A percentile compares a stretch with the other conserved stretches of the same genome.
These are phyloP conservation scores for Fusarium pseudonygamai DNA, from an alignment of 2,329 filamentous ascomycete species.

Conservation along the genomic window DNA sequence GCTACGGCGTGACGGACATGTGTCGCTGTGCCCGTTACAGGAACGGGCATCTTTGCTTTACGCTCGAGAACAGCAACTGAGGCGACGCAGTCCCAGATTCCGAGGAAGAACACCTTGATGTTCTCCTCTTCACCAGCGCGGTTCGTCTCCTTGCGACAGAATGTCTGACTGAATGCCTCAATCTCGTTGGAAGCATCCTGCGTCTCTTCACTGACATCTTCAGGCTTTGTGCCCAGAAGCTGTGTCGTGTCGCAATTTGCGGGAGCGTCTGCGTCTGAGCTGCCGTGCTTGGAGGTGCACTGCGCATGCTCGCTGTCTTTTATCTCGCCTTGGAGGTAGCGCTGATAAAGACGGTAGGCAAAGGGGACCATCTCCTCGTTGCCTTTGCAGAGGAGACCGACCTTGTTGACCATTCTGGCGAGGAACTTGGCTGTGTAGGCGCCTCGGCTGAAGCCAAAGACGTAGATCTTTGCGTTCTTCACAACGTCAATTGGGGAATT, in stretches of 20 bases:
- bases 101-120: slow-evolving; percentile 63
- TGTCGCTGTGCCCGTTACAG: slow-evolving; percentile 53
- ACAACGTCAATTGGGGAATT: fast-evolving
- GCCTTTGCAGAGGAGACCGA: slow-evolving; percentile 60
- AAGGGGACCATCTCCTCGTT: slow-evolving; percentile 65
- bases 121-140: slow-evolving; percentile 40
- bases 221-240: slow-evolving; percentile 33
- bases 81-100: slow-evolving; percentile 65
- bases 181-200: slow-evolving; percentile 49
- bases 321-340: slow-evolving; percentile 52
- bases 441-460: slow-evolving; percentile 64
- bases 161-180: slow-evolving; percentile 58
- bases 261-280: background rate
- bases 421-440: slow-evolving; percentile 64
- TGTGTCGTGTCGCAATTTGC: background rate
- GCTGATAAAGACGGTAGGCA: slow-evolving; percentile 56
- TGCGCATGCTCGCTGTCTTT: slow-evolving; percentile 44
- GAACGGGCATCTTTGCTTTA: slow-evolving; percentile 50
- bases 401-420: slow-evolving; percentile 59
- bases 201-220: slow-evolving; percentile 39
- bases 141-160: slow-evolving; percentile 53
- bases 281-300: background rate
- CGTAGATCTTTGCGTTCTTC: slow-evolving; percentile 60
- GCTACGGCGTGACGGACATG: slow-evolving; percentile 63
- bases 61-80: slow-evolving; percentile 56